phyloP scores from a whole-genome alignment of 2,329 filamentous ascomycete genomes.

The Septoria petroselini region DNA sequence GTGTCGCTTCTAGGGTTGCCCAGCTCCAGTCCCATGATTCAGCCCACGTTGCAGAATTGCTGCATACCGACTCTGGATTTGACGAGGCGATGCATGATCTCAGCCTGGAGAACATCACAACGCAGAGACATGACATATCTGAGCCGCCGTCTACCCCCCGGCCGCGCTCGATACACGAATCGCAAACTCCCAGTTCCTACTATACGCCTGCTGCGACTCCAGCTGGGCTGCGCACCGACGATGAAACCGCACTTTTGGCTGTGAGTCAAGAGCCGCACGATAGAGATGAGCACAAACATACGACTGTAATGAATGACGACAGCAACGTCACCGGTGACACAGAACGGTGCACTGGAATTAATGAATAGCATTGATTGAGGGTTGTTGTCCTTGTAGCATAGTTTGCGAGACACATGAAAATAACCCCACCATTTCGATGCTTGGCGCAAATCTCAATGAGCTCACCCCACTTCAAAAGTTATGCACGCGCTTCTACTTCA shows the following conservation, averaged over 20 bases:
- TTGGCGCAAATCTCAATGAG: neutral
- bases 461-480: slow-evolving; percentile 11
- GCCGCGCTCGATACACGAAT: slow-evolving; percentile 3
- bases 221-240: neutral
- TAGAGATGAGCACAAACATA: slow-evolving; percentile 2
- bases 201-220: slow-evolving; percentile 10
- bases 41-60: slow-evolving; percentile 10
- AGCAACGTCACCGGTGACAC: slow-evolving; percentile 20
- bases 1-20: slow-evolving; percentile 1
- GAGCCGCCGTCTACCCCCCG: slow-evolving; percentile 9
- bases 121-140: neutral
- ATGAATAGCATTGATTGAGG: slow-evolving; percentile 1
- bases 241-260: neutral
- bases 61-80: slow-evolving; percentile 41
- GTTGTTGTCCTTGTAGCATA: slow-evolving; percentile 10
- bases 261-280: neutral
- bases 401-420: neutral
- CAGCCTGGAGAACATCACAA: slow-evolving; percentile 2
- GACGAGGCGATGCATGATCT: slow-evolving; percentile 44
- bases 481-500: neutral
- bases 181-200: slow-evolving; percentile 6
- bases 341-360: slow-evolving; percentile 9
- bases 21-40: neutral
- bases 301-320: slow-evolving; percentile 21
- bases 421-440: neutral